These are phyloP conservation scores for Nematocida ironsii DNA, from an alignment of 371 early-diverging fungal species.

Conservation along the genomic window DNA sequence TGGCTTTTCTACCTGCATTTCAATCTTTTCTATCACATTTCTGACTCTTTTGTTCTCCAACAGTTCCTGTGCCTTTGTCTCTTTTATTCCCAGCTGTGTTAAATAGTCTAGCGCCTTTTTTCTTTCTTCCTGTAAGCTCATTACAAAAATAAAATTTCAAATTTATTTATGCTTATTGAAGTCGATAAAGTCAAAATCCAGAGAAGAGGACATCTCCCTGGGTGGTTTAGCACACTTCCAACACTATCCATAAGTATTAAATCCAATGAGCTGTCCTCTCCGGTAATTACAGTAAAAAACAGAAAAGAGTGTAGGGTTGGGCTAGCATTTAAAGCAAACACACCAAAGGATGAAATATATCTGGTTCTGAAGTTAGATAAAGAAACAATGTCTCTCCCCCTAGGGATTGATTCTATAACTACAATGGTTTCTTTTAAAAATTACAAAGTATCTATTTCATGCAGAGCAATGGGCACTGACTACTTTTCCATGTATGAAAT, in stretches of 20 bases:
- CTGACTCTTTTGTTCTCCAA: constrained; percentile 50
- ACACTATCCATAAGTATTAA: not conserved
- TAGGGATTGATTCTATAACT: not conserved
- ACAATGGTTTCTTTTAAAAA: constrained; percentile 4
- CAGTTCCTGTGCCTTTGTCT: constrained; percentile 36
- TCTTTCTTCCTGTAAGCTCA: constrained; percentile 9
- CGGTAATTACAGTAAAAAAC: not conserved
- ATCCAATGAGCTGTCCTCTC: not conserved
- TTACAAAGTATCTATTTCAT: not conserved
- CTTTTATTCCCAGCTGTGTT: constrained; percentile 13
- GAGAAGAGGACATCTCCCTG: constrained; percentile 3
- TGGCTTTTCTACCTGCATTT: not conserved
- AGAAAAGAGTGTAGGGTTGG: constrained; percentile 15
- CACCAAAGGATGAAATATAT: not conserved
- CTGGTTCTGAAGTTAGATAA: constrained; percentile 5
- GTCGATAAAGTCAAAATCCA: constrained; percentile 15
- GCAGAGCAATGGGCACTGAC: not conserved
- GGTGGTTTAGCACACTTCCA: not conserved
- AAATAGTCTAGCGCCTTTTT: constrained; percentile 25
- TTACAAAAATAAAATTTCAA: constrained; percentile 39
- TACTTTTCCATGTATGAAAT: constrained; percentile 40
- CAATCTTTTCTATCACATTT: not conserved
- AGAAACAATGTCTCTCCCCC: constrained; percentile 11
- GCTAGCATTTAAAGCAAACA: constrained; percentile 1
- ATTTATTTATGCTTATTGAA: constrained; percentile 48